A percentile compares a stretch with the other conserved stretches of the same genome.
phyloP scores from a whole-genome alignment of 345 rosid genomes.

The Atalantia buxifolia region DNA sequence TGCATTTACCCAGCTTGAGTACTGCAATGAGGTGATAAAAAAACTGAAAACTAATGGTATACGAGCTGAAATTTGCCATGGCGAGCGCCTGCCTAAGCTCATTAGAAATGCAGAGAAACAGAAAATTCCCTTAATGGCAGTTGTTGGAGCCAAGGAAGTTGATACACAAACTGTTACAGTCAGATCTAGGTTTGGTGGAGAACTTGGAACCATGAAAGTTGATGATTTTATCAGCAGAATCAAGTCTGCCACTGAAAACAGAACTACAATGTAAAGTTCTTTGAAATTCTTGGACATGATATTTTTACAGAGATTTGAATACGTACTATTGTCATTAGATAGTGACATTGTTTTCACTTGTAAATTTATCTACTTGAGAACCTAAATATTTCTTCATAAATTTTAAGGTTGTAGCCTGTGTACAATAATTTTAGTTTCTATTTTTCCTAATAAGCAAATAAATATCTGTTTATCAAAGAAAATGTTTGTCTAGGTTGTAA shows the following conservation, averaged over 20 bases:
- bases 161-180: conserved; percentile 66
- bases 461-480: neutral
- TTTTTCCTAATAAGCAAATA: neutral
- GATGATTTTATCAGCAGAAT: conserved; percentile 66
- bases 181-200: conserved; percentile 84
- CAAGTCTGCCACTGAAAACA: conserved; percentile 45
- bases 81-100: conserved; percentile 90
- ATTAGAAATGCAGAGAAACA: conserved; percentile 90
- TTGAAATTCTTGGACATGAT: conserved; percentile 8
- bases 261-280: conserved; percentile 40
- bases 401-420: neutral
- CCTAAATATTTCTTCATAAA: too few relatives aligned
- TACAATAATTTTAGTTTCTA: neutral
- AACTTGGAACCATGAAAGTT: conserved; percentile 63
- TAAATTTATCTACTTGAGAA: neutral
- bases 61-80: conserved; percentile 79
- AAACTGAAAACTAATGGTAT: conserved; percentile 59
- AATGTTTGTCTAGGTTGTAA: neutral
- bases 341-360: neutral
- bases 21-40: conserved; percentile 53
- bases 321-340: neutral
- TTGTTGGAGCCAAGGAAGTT: conserved; percentile 86
- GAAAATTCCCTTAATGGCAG: conserved; percentile 88
- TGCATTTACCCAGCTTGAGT: conserved; percentile 49
- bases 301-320: neutral